Evolutionary conservation across 2,329 filamentous ascomycete species (phyloP).

Genomic region (Trichoderma oligosporum): DNA sequence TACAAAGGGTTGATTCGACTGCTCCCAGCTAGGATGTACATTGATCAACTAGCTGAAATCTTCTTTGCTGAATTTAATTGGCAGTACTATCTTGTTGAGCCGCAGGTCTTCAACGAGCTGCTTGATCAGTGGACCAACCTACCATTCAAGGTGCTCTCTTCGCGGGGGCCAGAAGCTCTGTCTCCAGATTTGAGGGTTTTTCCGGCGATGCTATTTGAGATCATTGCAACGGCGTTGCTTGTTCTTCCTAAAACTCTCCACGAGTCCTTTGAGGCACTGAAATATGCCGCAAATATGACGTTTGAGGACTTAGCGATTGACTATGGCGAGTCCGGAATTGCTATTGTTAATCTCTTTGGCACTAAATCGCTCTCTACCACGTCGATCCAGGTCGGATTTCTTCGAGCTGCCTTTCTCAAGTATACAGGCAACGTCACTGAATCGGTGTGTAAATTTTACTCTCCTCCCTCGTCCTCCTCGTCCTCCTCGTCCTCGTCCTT

Average conservation of each 20-base stretch:
- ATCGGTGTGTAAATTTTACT: constrained; percentile 35
- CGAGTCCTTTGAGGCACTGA: constrained; percentile 51
- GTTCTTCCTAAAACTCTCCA: constrained; percentile 47
- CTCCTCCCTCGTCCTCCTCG: not conserved
- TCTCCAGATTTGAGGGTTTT: constrained; percentile 52
- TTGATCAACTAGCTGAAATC: constrained; percentile 51
- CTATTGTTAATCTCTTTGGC: constrained; percentile 52
- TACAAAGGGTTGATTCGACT: constrained; percentile 58
- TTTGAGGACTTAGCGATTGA: constrained; percentile 59
- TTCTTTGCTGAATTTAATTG: constrained; percentile 59
- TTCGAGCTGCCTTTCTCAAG: constrained; percentile 55
- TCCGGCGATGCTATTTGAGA: constrained; percentile 57
- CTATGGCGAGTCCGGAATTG: constrained; percentile 56
- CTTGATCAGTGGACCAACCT: constrained; percentile 53
- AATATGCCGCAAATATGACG: constrained; percentile 56
- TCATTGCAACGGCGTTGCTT: constrained; percentile 53
- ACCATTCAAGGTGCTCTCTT: constrained; percentile 49
- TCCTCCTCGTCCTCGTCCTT: too few relatives aligned
- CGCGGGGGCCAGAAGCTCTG: constrained; percentile 48
- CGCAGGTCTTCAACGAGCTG: constrained; percentile 48
- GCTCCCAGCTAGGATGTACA: constrained; percentile 51
- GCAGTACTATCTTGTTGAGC: constrained; percentile 55
- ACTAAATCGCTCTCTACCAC: constrained; percentile 54
- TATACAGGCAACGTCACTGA: constrained; percentile 57
- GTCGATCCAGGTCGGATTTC: constrained; percentile 55